These are phyloP conservation scores for Sodiomyces alkalinus DNA, from an alignment of 2,329 filamentous ascomycete species.

Conservation along the genomic window DNA sequence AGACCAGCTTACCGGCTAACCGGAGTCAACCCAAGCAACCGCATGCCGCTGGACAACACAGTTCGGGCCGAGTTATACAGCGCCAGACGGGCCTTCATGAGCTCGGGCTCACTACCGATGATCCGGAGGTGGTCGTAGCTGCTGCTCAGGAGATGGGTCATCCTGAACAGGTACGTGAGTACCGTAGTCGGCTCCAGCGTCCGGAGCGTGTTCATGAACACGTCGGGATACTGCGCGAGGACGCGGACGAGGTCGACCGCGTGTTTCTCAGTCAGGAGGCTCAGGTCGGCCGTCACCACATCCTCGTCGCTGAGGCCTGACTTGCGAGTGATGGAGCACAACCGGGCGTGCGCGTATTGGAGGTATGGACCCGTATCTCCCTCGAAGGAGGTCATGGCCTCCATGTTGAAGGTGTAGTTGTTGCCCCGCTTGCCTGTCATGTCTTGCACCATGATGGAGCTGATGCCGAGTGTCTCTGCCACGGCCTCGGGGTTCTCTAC, in stretches of 20 bases:
- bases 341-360: slow-evolving; percentile 66
- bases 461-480: slow-evolving; percentile 83
- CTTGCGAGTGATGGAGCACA: slow-evolving; percentile 47
- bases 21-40: slow-evolving; percentile 60
- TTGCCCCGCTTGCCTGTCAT: slow-evolving; percentile 83
- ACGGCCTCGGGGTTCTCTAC: slow-evolving; percentile 68
- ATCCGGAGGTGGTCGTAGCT: slow-evolving; percentile 74
- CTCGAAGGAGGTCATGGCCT: slow-evolving; percentile 35
- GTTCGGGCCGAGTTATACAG: slow-evolving; percentile 63
- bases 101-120: slow-evolving; percentile 59
- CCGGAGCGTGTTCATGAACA: slow-evolving; percentile 69
- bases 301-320: slow-evolving; percentile 39
- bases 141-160: slow-evolving; percentile 66
- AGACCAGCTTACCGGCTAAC: slow-evolving; percentile 37
- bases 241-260: slow-evolving; percentile 59
- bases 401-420: slow-evolving; percentile 56
- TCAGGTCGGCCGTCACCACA: slow-evolving; percentile 45
- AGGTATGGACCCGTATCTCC: slow-evolving; percentile 76
- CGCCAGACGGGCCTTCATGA: slow-evolving; percentile 59
- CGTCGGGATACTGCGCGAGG: slow-evolving; percentile 74
- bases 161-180: slow-evolving; percentile 60
- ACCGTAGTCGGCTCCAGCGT: slow-evolving; percentile 57
- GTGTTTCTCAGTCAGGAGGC: slow-evolving; percentile 55
- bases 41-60: slow-evolving; percentile 73
- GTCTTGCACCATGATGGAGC: slow-evolving; percentile 93